phyloP scores from a whole-genome alignment of 2,329 filamentous ascomycete species.

The Fusarium anguioides region DNA sequence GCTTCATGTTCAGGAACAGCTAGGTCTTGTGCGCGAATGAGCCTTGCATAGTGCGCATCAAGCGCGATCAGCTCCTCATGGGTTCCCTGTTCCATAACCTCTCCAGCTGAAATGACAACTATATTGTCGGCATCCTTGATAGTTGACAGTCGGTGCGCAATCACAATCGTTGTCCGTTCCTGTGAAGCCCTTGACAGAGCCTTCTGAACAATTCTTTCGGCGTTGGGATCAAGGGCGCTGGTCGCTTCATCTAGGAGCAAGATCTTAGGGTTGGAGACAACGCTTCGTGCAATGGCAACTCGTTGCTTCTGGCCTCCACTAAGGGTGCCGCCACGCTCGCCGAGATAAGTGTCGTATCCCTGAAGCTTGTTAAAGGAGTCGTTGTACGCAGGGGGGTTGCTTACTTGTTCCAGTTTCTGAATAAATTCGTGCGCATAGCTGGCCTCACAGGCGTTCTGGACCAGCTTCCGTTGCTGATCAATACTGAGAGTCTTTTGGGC shows the following conservation, averaged over 20 bases:
- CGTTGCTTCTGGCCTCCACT: slow-evolving; percentile 72
- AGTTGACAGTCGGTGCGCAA: slow-evolving; percentile 65
- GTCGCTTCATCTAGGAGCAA: slow-evolving; percentile 75
- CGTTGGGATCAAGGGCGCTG: slow-evolving; percentile 58
- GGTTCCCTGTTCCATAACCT: slow-evolving; percentile 41
- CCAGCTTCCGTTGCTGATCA: slow-evolving; percentile 6
- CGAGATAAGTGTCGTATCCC: slow-evolving; percentile 41
- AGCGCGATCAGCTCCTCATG: slow-evolving; percentile 30
- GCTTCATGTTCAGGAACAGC: background rate
- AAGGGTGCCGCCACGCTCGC: slow-evolving; percentile 36
- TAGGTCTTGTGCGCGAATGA: slow-evolving; percentile 39
- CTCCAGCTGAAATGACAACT: slow-evolving; percentile 35
- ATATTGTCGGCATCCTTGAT: slow-evolving; percentile 46
- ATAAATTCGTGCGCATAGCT: slow-evolving; percentile 44
- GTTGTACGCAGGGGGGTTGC: background rate
- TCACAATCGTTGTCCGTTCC: slow-evolving; percentile 69
- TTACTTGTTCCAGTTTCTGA: slow-evolving; percentile 22
- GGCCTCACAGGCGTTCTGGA: slow-evolving; percentile 33
- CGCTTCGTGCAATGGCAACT: slow-evolving; percentile 71
- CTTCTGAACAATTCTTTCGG: slow-evolving; percentile 61
- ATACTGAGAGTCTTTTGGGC: slow-evolving; percentile 4
- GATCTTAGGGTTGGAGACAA: slow-evolving; percentile 69
- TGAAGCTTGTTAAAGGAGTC: background rate
- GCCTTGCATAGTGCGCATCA: slow-evolving; percentile 29
- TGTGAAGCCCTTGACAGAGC: slow-evolving; percentile 63